Conservation (phyloP, 495 filamentous ascomycete species). For the Annulohypoxylon nitens region DNA sequence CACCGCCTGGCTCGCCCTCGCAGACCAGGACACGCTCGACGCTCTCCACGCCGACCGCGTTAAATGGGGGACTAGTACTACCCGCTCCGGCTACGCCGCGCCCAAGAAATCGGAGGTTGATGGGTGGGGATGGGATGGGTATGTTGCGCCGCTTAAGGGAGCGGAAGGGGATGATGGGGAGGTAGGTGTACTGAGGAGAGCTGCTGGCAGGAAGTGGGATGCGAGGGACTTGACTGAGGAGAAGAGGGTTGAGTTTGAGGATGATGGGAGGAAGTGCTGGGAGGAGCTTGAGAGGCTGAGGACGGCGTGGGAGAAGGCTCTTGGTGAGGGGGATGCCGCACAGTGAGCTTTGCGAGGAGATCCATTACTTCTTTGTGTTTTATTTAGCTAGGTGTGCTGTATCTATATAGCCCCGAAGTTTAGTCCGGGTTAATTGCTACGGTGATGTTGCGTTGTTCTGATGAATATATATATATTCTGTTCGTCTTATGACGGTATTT, state of each 20-base stretch:
- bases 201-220: constrained; percentile 67
- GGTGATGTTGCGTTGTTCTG: not conserved
- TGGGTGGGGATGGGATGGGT: constrained; percentile 86
- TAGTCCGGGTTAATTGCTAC: not conserved
- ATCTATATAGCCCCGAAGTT: constrained; percentile 1
- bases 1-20: constrained; percentile 82
- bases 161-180: constrained; percentile 57
- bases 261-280: constrained; percentile 80
- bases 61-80: constrained; percentile 87
- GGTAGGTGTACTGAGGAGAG: constrained; percentile 48
- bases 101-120: constrained; percentile 81
- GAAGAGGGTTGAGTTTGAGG: constrained; percentile 77
- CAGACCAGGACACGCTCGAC: constrained; percentile 74
- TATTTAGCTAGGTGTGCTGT: not conserved
- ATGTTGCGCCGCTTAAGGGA: constrained; percentile 64
- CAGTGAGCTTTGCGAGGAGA: constrained; percentile 3
- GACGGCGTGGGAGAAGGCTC: constrained; percentile 76
- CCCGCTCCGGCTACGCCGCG: constrained; percentile 67
- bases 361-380: not conserved
- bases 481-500: not conserved
- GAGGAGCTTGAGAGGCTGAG: constrained; percentile 86
- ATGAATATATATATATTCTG: not conserved
- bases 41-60: constrained; percentile 64
- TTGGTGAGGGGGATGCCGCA: constrained; percentile 37
- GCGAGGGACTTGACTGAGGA: constrained; percentile 72